Conservation (phyloP, 1,284 basidiomycete genomes). For the Amylostereum areolatum region DNA sequence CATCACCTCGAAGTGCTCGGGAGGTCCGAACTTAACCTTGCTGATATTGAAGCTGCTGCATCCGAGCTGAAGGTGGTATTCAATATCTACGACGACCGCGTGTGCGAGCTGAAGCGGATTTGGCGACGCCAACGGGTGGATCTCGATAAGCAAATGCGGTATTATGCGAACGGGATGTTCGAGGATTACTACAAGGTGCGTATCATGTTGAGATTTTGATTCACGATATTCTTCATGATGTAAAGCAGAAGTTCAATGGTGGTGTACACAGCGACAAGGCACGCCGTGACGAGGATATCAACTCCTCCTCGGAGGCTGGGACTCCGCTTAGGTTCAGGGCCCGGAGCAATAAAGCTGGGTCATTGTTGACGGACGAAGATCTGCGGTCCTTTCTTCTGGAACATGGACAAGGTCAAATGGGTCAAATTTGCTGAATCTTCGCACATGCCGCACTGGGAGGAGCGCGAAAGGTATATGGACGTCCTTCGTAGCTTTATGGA, state of each 20-base stretch:
- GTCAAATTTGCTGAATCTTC: constrained; percentile 19
- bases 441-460: constrained; percentile 24
- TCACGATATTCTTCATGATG: no score
- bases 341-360: no score
- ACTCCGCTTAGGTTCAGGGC: no score
- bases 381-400: constrained; percentile 11
- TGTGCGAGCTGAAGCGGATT: constrained; percentile 9
- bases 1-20: no score
- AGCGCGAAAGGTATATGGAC: constrained; percentile 18
- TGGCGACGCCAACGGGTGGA: constrained; percentile 13
- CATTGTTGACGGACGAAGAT: constrained; percentile 10
- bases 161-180: constrained; percentile 13
- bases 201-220: no score
- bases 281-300: no score
- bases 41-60: constrained; percentile 6
- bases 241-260: no score
- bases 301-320: no score
- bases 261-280: no score
- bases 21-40: no score
- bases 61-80: constrained; percentile 1
- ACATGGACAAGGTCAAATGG: constrained; percentile 15
- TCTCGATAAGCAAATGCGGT: constrained; percentile 11
- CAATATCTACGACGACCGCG: constrained; percentile 4
- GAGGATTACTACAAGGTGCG: constrained; percentile 13
- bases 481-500: constrained; percentile 2